Percentiles rank a stretch among this genome's conserved stretches.
Evolutionary conservation across 1,284 basidiomycete genomes (phyloP).

Genomic region (Mycena sp.): DNA sequence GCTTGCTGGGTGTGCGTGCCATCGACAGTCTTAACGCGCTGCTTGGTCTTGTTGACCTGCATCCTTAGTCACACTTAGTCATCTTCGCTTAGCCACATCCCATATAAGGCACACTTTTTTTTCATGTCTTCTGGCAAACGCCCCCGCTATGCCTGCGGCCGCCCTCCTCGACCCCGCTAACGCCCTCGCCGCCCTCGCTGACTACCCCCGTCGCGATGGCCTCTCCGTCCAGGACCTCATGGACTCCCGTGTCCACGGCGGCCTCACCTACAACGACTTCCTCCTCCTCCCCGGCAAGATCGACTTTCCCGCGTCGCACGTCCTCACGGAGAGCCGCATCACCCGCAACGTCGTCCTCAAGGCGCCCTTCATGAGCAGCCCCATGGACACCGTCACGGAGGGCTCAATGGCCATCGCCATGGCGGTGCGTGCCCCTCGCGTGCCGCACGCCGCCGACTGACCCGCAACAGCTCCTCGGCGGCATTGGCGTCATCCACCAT

Average conservation of each 20-base stretch:
- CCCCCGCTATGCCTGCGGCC: constrained; percentile 32
- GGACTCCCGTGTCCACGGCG: constrained; percentile 89
- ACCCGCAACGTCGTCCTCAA: constrained; percentile 94
- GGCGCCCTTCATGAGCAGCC: constrained; percentile 97
- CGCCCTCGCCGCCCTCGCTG: constrained; percentile 79
- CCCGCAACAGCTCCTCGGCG: constrained; percentile 94
- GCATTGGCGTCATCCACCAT: constrained; percentile 99
- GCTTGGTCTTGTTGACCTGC: too few relatives aligned
- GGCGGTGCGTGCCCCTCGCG: constrained; percentile 67
- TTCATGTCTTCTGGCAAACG: constrained; percentile 32
- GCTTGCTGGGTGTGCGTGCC: constrained; percentile 17
- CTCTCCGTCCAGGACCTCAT: constrained; percentile 90
- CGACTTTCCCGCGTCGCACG: constrained; percentile 88
- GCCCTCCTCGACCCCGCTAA: constrained; percentile 65
- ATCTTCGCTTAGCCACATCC: too few relatives aligned
- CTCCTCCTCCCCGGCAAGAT: constrained; percentile 96
- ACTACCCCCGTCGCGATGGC: constrained; percentile 86
- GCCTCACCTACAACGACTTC: constrained; percentile 97
- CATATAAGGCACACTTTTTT: not conserved
- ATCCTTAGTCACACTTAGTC: not conserved
- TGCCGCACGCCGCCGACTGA: constrained; percentile 26
- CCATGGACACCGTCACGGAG: constrained; percentile 99
- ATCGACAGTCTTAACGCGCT: too few relatives aligned
- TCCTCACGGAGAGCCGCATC: constrained; percentile 87
- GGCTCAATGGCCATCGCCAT: constrained; percentile 96